Conservation (phyloP, 108 stramenopile genomes). For the Chaetoceros muelleri region DNA sequence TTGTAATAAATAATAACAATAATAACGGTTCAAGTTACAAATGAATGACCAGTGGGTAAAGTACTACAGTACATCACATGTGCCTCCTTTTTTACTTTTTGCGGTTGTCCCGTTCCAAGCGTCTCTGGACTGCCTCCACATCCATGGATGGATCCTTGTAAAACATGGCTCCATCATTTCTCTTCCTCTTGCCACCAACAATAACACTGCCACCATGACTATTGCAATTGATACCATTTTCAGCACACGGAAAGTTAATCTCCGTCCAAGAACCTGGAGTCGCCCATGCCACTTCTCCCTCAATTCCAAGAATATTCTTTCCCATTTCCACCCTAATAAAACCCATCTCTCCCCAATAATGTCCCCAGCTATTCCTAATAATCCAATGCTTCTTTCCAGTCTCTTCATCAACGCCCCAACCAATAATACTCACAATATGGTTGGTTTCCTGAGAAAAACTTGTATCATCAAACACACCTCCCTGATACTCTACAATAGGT, state of each 20-base stretch:
- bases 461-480: slow-evolving; percentile 68
- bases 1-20: no score
- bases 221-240: slow-evolving; percentile 47
- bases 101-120: no score
- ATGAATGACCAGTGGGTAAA: not conserved
- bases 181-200: no score
- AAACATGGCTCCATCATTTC: slow-evolving; percentile 10
- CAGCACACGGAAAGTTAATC: slow-evolving; percentile 33
- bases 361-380: slow-evolving; percentile 65
- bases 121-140: slow-evolving; percentile 22
- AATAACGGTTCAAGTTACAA: no score
- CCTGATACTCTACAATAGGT: slow-evolving; percentile 53
- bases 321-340: slow-evolving; percentile 66
- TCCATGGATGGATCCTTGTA: slow-evolving; percentile 34
- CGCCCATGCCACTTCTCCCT: slow-evolving; percentile 69
- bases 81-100: no score
- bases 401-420: slow-evolving; percentile 77
- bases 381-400: slow-evolving; percentile 74
- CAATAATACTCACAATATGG: slow-evolving; percentile 86
- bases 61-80: not conserved
- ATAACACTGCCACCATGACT: not conserved
- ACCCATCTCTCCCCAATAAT: slow-evolving; percentile 63
- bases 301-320: slow-evolving; percentile 74
- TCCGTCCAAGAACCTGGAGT: slow-evolving; percentile 57
- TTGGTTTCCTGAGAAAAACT: slow-evolving; percentile 44